Evolutionary conservation across 2,329 filamentous ascomycete species (phyloP), one percentile per base, ranked within the genome.

Genomic region (Fusarium penzigii): DNA sequence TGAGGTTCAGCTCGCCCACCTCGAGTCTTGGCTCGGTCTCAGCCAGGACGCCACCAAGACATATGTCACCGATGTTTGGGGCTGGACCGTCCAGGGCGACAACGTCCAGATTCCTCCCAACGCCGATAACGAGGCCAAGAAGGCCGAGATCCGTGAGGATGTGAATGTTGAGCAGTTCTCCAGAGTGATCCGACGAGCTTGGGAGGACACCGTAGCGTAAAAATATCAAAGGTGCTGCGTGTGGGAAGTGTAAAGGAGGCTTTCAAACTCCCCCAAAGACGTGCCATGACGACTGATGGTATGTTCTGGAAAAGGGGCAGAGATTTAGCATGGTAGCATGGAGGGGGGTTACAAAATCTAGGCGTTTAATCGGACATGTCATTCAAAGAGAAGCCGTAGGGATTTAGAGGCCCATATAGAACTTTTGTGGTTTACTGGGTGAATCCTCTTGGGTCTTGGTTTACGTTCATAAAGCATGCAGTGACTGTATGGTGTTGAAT

Each of bases 101-200:
- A 68, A 77, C 41, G 86, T 97, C 58, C 84, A 84, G 72, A 84
- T 99, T 51, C 94, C 94, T 50, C 79, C 87, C 68, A 99, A 99
- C 78, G 90, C 94, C 69, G 94, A 99, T 76, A 97, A 97, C 72
- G 93, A 97, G 83, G 94, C 92, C 42, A 91, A 95, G 80, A 94
- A 94, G 74, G 88, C 92, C 39, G 89, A 97, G 72, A 95, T 97
- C 68, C 85, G 92, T 66, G 94, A 99, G 80, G 92, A 94, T 61
- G 94, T 99, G 68, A 91, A 89, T 74, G 87, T 96, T 54, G 90
- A 94, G 63, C 91, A 91, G 78, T 92, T 92, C 73, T 78, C 84
- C 47, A 81, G 90, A 63, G 86, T 96, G 56, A 85, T 96, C 58
- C 83, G 88, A 73, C 83, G 92, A 68, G 88, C 90, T 45, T 96